These are phyloP conservation scores for Heterobasidion annosum DNA, from an alignment of 1,284 basidiomycete genomes.

Conservation along the genomic window DNA sequence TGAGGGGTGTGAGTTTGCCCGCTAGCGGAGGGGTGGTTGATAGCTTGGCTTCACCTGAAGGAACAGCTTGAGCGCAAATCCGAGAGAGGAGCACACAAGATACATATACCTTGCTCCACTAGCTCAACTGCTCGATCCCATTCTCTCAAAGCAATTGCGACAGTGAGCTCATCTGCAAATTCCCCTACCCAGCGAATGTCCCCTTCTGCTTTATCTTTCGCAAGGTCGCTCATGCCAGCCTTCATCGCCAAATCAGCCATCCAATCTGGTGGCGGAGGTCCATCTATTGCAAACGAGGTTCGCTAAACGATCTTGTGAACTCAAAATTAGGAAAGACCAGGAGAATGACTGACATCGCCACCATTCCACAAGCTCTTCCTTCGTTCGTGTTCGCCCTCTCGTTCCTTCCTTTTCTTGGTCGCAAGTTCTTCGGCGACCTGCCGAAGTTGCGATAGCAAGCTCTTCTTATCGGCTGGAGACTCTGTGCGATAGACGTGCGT, in stretches of 20 bases:
- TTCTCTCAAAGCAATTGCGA: conserved; percentile 83
- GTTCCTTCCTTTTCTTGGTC: conserved; percentile 83
- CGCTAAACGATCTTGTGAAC: conserved; percentile 12
- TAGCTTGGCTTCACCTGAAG: conserved; percentile 54
- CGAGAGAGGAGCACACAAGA: background rate
- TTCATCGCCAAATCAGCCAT: conserved; percentile 56
- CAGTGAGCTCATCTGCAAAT: conserved; percentile 86
- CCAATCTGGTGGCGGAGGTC: conserved; percentile 56
- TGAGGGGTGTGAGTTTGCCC: conserved; percentile 60
- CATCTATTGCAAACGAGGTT: conserved; percentile 15
- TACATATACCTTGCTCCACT: conserved; percentile 67
- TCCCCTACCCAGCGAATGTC: conserved; percentile 84
- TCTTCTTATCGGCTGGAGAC: conserved; percentile 76
- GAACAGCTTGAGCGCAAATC: background rate
- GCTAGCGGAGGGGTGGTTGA: conserved; percentile 43
- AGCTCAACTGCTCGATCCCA: conserved; percentile 83
- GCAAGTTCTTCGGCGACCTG: conserved; percentile 89
- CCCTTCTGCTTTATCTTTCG: conserved; percentile 65
- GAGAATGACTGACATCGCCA: conserved; percentile 39
- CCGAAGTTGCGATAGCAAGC: conserved; percentile 78
- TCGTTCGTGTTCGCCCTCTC: conserved; percentile 84
- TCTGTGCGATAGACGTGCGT: conserved; percentile 90
- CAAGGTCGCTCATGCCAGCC: conserved; percentile 43
- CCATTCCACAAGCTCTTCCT: conserved; percentile 71
- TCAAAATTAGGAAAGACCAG: background rate